phyloP scores from a whole-genome alignment of 2,329 filamentous ascomycete species.

The Aotearoamyces nothofagi region DNA sequence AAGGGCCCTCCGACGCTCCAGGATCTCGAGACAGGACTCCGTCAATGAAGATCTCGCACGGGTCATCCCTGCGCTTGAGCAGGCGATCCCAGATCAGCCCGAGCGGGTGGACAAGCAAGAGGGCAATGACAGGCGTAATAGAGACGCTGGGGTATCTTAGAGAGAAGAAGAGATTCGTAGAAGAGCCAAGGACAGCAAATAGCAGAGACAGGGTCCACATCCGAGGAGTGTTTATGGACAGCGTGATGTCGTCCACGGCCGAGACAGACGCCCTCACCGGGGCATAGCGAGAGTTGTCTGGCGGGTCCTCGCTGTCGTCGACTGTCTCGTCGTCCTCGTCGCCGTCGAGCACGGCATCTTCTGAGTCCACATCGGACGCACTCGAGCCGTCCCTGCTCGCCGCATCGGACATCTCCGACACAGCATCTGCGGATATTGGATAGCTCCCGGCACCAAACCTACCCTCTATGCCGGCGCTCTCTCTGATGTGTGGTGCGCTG shows the following conservation, averaged over 20 bases:
- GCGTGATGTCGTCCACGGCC: slow-evolving; percentile 55
- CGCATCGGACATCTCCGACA: slow-evolving; percentile 11
- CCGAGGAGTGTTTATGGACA: slow-evolving; percentile 78
- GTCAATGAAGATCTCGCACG: slow-evolving; percentile 38
- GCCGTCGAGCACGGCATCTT: slow-evolving; percentile 21
- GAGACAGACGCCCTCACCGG: slow-evolving; percentile 70
- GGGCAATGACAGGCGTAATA: slow-evolving; percentile 76
- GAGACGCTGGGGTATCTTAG: slow-evolving; percentile 81
- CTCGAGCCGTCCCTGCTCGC: slow-evolving; percentile 7
- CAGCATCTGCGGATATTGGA: slow-evolving; percentile 5
- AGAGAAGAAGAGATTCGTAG: slow-evolving; percentile 79
- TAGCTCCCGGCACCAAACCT: too few relatives aligned
- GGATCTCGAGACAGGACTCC: slow-evolving; percentile 21
- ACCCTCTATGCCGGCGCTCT: slow-evolving; percentile 11
- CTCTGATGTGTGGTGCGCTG: slow-evolving; percentile 5
- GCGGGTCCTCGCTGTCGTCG: slow-evolving; percentile 27
- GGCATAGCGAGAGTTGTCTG: slow-evolving; percentile 61
- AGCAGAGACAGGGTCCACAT: slow-evolving; percentile 76
- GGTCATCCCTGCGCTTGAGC: slow-evolving; percentile 44
- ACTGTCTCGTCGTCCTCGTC: slow-evolving; percentile 19
- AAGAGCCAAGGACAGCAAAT: slow-evolving; percentile 68
- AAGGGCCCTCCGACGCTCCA: slow-evolving; percentile 1
- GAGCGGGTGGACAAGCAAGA: slow-evolving; percentile 71
- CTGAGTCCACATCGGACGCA: slow-evolving; percentile 22
- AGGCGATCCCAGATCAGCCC: slow-evolving; percentile 65